These are phyloP conservation scores for Botrytis porri DNA, from an alignment of 2,329 filamentous ascomycete genomes.

Conservation along the genomic window DNA sequence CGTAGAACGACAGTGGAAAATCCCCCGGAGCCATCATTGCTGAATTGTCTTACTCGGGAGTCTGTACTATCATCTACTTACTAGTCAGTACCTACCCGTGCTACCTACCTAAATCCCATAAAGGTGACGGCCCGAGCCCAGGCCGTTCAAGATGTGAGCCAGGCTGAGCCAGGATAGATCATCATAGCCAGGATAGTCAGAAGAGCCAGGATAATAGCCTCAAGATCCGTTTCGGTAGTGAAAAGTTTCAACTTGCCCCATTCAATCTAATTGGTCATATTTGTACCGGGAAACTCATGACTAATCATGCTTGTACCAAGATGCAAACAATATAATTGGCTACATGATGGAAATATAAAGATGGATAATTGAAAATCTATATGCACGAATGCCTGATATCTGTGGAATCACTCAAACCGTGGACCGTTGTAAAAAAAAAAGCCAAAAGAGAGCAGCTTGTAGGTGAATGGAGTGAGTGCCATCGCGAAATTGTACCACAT, in stretches of 20 bases:
- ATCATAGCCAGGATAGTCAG: too few species aligned
- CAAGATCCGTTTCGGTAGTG: constrained; percentile 2
- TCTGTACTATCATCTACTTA: neutral
- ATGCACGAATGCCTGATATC: constrained; percentile 14
- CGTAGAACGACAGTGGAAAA: too few species aligned
- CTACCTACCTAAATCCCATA: too few species aligned
- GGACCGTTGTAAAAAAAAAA: constrained; percentile 12
- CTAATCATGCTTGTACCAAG: neutral
- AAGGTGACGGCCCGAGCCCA: neutral
- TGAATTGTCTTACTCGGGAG: too few species aligned
- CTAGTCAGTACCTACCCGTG: neutral
- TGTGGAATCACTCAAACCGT: neutral
- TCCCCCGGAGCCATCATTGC: too few species aligned
- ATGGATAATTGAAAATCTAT: neutral
- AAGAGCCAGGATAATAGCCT: neutral
- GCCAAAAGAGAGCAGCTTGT: constrained; percentile 2
- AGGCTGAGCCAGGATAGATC: too few species aligned
- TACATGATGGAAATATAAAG: neutral
- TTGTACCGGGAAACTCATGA: neutral
- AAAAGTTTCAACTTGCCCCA: neutral
- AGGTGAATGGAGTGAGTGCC: neutral
- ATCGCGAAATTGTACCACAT: constrained; percentile 10
- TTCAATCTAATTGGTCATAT: neutral
- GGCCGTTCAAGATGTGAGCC: neutral
- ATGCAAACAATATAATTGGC: neutral